Percentiles rank a stretch among this genome's conserved stretches.
phyloP scores from a whole-genome alignment of 1,139 yeast species.

The Tardiomyces blankii region DNA sequence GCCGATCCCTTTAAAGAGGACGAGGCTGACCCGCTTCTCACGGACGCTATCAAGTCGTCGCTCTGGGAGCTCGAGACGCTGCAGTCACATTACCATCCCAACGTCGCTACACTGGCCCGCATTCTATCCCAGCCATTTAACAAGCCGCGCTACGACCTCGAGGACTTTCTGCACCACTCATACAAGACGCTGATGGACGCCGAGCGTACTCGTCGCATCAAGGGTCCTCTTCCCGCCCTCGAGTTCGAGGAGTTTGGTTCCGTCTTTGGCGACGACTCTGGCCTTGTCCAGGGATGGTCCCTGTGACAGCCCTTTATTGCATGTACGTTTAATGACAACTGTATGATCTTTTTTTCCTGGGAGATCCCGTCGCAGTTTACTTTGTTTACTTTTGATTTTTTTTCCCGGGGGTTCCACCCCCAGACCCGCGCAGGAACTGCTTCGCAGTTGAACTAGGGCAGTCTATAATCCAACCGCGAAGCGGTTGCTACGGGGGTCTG shows the following conservation, averaged over 20 bases:
- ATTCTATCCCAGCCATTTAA: constrained; percentile 84
- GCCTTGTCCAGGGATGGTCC: not conserved
- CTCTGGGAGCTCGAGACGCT: constrained; percentile 84
- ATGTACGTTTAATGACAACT: no score
- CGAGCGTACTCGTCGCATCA: constrained; percentile 60
- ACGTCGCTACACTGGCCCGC: constrained; percentile 83
- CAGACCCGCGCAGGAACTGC: not conserved
- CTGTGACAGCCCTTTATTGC: not conserved
- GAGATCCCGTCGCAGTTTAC: no score
- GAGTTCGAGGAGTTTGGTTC: constrained; percentile 57
- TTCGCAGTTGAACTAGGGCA: not conserved
- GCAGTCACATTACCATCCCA: constrained; percentile 89
- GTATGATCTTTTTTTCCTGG: no score
- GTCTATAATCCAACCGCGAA: no score
- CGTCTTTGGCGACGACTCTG: constrained; percentile 25
- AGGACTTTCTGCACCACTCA: constrained; percentile 90
- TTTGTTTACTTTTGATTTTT: no score
- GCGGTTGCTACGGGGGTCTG: no score
- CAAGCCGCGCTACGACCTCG: constrained; percentile 78
- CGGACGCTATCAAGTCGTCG: constrained; percentile 76
- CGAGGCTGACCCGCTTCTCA: constrained; percentile 64
- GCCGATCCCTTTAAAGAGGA: constrained; percentile 55
- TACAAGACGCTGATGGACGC: constrained; percentile 64
- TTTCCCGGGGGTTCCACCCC: no score
- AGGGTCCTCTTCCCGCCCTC: constrained; percentile 53